These are phyloP conservation scores for Penicillium pulvis DNA, from an alignment of 495 filamentous ascomycete genomes.

Conservation along the genomic window DNA sequence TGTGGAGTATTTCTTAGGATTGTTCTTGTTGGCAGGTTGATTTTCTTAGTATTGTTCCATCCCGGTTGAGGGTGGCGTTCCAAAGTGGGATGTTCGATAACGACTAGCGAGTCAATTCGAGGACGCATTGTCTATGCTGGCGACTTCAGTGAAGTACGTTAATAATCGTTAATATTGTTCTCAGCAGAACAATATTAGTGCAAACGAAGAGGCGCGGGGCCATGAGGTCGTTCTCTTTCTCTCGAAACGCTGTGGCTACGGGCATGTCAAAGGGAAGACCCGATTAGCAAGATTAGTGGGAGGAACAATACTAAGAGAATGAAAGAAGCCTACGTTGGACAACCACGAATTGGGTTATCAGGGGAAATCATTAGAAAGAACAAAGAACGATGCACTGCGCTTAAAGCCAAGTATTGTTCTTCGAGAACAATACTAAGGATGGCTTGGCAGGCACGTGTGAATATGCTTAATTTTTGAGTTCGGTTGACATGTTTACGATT, in stretches of 20 bases:
- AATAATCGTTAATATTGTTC: neutral
- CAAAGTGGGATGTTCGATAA: neutral
- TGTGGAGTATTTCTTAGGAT: conserved; percentile 12
- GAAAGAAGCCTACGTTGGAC: neutral
- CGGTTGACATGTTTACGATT: conserved; percentile 1
- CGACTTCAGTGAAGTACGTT: neutral
- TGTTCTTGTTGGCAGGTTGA: conserved; percentile 11
- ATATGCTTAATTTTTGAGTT: neutral
- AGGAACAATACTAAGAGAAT: conserved; percentile 1
- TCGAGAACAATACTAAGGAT: neutral
- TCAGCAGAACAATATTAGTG: neutral
- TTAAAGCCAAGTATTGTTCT: neutral
- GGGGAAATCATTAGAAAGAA: neutral
- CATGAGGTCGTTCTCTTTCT: neutral
- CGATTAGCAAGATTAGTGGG: neutral
- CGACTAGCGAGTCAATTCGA: neutral
- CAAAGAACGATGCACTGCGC: neutral
- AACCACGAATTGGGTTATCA: neutral
- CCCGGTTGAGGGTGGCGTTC: neutral
- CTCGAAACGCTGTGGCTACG: neutral
- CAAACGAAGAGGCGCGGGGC: neutral
- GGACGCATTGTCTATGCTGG: neutral
- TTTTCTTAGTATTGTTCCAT: neutral
- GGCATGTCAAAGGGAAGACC: neutral
- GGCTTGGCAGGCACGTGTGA: conserved; percentile 1